Conservation (phyloP, 2,329 filamentous ascomycete species). For the Colletotrichum noveboracense region DNA sequence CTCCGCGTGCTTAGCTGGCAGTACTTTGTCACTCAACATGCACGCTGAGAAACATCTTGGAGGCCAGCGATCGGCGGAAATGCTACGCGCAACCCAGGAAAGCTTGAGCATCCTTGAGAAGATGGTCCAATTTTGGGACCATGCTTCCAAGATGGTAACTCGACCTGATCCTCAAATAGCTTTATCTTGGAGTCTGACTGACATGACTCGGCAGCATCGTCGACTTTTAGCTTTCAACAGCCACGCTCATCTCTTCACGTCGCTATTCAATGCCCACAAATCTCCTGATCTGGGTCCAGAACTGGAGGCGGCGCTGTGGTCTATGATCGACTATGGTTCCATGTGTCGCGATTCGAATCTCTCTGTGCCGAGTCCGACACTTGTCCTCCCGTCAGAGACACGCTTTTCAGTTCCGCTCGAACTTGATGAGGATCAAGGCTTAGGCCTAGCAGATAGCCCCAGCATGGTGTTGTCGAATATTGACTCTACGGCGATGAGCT, state of each 20-base stretch:
- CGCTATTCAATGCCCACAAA: not conserved
- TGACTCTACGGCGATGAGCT: not conserved
- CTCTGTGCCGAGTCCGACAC: not conserved
- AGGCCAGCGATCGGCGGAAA: not conserved
- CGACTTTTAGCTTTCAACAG: not conserved
- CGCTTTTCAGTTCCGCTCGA: not conserved
- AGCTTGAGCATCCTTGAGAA: not conserved
- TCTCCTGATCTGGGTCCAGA: not conserved
- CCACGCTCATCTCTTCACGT: not conserved
- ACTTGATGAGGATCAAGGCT: accelerated
- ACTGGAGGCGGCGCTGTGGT: not conserved
- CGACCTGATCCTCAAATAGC: accelerated
- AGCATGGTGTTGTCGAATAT: not conserved
- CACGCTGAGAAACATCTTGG: not conserved
- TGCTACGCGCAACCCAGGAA: not conserved
- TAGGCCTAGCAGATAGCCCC: not conserved
- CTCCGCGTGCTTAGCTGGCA: not conserved
- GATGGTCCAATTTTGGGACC: not conserved
- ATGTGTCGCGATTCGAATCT: not conserved
- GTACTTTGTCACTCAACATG: not conserved
- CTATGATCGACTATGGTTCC: not conserved
- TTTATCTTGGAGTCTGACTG: accelerated
- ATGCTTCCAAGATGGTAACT: not conserved
- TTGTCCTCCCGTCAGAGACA: not conserved
- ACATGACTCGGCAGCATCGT: accelerated